These are phyloP conservation scores for Colletotrichum cereale DNA, from an alignment of 2,329 filamentous ascomycete species.

Conservation along the genomic window DNA sequence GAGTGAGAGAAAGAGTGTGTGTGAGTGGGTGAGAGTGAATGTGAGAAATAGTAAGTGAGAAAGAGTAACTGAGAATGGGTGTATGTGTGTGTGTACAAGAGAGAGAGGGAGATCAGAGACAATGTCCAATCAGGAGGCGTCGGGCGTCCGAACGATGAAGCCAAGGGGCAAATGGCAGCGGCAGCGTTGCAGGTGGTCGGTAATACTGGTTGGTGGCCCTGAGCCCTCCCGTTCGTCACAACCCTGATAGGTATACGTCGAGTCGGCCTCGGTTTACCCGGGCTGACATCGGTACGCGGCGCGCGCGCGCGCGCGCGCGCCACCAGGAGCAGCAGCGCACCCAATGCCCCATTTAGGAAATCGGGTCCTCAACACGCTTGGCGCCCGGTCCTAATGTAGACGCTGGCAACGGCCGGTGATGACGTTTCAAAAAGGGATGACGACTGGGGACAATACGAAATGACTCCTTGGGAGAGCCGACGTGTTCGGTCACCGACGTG, in stretches of 20 bases:
- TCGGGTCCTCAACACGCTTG: no score
- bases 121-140: slow-evolving; percentile 22
- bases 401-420: neutral
- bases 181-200: no score
- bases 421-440: neutral
- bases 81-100: neutral
- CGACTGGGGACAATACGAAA: no score
- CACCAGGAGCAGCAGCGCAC: slow-evolving; percentile 1
- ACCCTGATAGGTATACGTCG: no score
- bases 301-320: no score
- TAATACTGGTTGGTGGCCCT: no score
- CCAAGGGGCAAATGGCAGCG: no score
- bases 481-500: neutral
- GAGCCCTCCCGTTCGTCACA: no score
- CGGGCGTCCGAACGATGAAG: slow-evolving; percentile 30
- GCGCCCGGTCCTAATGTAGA: neutral
- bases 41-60: no score
- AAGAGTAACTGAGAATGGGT: no score
- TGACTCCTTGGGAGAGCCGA: neutral
- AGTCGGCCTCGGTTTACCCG: neutral
- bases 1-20: neutral
- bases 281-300: neutral
- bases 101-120: neutral
- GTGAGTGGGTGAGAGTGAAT: no score
- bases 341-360: slow-evolving; percentile 1